Evolutionary conservation across 2,329 filamentous ascomycete genomes (phyloP), one percentile per base, ranked within the genome.

Genomic region (Talaromyces sp.): DNA sequence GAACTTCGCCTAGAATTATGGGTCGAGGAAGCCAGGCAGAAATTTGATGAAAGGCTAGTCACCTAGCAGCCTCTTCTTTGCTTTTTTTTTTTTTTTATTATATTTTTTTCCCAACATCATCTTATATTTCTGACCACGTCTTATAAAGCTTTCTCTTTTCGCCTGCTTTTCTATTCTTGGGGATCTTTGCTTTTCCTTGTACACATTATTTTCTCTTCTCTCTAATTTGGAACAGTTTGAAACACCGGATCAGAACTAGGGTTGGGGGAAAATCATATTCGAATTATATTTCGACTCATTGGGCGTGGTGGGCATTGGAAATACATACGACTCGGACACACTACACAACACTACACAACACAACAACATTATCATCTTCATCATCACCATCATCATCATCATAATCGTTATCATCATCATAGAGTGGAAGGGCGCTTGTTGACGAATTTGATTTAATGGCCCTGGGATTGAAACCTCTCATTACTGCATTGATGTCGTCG

Each of bases 1-100:
- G 85, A 88, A 62, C 84, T 90, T 71, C 77, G 83, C 27, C 81
- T 90, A 68, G 88, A 90, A 71, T 80, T 87, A 61, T 90, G 87
- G 87, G 82, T 90, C 60, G 88, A 91, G 73, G 86, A 89, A 69
- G 83, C 82, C 61, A 80, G 77, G 64, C 78, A 80, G 59, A 86
- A 86, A 69, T 78, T 80, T 61, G 68, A 70, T 39, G 36, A 64
- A 54, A 57, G 33, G 36, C 61, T 63, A 42, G 33, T 56, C 54
- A 56, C 54, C 54, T 56, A 56, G 33, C 28, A 56, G 54, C 33
- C 27, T 30, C 52, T 30, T 33, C 27, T 33, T 33, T 33, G 11
- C 27, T 30, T 54, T 30, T 33, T n/a, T 47, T 47, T 47, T 22
- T 22, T 5, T 25, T 47, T 19, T 44, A 7, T 1, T n/a, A 17